A percentile compares a stretch with the other conserved stretches of the same genome.
phyloP scores from a whole-genome alignment of 768 basidiomycete species.

The Rhodotorula diobovata region DNA sequence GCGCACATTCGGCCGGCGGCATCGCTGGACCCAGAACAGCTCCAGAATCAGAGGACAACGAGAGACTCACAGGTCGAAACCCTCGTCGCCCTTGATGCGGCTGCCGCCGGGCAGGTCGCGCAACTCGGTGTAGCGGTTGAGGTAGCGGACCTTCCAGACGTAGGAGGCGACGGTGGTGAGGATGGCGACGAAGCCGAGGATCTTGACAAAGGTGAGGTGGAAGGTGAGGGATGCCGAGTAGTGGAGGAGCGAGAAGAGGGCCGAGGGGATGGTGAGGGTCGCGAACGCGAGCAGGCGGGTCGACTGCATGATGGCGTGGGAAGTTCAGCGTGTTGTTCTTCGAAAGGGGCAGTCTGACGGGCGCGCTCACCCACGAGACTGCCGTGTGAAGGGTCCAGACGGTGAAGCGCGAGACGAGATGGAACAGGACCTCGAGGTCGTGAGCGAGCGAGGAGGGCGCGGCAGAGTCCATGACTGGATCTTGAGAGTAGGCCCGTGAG shows the following conservation, averaged over 20 bases:
- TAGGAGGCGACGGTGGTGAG: slow-evolving; percentile 71
- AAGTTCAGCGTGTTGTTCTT: neutral
- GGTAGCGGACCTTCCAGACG: slow-evolving; percentile 58
- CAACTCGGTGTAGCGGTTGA: slow-evolving; percentile 50
- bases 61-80: slow-evolving; percentile 48
- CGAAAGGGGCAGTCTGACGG: too few species aligned
- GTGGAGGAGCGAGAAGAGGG: slow-evolving; percentile 4
- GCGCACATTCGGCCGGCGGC: too few species aligned
- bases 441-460: neutral
- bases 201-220: slow-evolving; percentile 86
- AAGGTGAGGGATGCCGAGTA: slow-evolving; percentile 43
- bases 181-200: slow-evolving; percentile 67
- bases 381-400: neutral
- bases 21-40: too few species aligned
- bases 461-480: neutral
- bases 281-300: neutral
- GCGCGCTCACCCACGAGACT: neutral
- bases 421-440: neutral
- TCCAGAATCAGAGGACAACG: too few species aligned
- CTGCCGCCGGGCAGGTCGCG: slow-evolving; percentile 46
- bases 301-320: neutral
- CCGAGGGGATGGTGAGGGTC: slow-evolving; percentile 2
- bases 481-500: too few species aligned
- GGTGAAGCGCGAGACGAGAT: neutral
- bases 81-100: slow-evolving; percentile 35